Percentiles rank a stretch among this genome's conserved stretches.
phyloP scores from a whole-genome alignment of 352 stramenopile species.

The Pythium diclinum region DNA sequence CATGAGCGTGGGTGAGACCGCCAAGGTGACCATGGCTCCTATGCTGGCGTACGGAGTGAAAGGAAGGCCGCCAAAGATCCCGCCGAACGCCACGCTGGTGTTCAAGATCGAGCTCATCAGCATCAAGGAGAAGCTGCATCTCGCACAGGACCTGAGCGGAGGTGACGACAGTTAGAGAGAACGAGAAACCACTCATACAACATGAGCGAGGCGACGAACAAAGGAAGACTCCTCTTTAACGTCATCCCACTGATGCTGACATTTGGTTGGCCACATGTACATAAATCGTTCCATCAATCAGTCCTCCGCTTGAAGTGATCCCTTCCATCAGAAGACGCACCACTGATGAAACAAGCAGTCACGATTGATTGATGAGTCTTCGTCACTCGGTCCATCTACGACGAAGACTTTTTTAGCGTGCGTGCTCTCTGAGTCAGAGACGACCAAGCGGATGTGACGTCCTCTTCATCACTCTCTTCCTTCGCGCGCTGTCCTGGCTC shows the following conservation, averaged over 20 bases:
- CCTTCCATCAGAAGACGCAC: not conserved
- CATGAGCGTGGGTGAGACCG: slow-evolving; percentile 77
- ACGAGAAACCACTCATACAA: not conserved
- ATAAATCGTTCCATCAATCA: not conserved
- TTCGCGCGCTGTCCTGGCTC: not conserved
- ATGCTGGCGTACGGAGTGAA: slow-evolving; percentile 74
- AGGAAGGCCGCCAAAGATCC: slow-evolving; percentile 61
- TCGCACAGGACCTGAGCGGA: slow-evolving; percentile 21
- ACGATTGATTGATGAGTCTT: not conserved
- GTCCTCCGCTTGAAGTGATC: not conserved
- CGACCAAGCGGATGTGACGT: not conserved
- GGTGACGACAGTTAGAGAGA: slow-evolving; percentile 15
- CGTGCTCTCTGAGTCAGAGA: not conserved
- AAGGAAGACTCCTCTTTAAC: not conserved
- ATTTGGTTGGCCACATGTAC: not conserved
- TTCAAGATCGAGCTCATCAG: slow-evolving; percentile 82
- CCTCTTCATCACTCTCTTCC: not conserved
- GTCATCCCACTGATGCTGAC: not conserved
- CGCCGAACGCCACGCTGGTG: slow-evolving; percentile 61
- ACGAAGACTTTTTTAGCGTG: not conserved
- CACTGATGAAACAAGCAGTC: not conserved
- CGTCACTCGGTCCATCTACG: no score
- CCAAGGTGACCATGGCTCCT: slow-evolving; percentile 55
- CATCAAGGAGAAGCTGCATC: slow-evolving; percentile 70
- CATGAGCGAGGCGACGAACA: not conserved